These are phyloP conservation scores for Acer negundo DNA, from an alignment of 345 rosid genomes.

Conservation along the genomic window DNA sequence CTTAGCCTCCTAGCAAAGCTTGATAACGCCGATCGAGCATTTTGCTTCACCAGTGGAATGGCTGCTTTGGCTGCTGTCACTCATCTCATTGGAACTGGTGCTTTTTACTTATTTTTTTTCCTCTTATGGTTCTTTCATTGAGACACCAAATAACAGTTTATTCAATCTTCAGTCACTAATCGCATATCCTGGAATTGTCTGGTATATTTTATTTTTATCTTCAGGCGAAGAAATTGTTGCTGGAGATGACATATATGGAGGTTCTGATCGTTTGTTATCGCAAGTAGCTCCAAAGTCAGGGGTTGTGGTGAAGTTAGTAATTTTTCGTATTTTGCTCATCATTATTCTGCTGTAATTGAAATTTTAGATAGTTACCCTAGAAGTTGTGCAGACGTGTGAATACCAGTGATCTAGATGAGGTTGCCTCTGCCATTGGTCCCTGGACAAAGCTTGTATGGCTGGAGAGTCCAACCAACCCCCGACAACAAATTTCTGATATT, in stretches of 20 bases:
- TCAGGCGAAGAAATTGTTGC: constrained; percentile 90
- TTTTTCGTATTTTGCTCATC: neutral
- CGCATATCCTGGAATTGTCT: neutral
- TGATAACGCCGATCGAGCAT: constrained; percentile 92
- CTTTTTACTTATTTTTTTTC: neutral
- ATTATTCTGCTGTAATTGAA: constrained; percentile 2
- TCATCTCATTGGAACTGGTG: constrained; percentile 75
- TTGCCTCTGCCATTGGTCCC: constrained; percentile 78
- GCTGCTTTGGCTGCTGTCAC: constrained; percentile 90
- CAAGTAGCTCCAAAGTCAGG: constrained; percentile 80
- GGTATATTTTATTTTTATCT: constrained; percentile 16
- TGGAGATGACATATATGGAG: constrained; percentile 94
- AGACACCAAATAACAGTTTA: neutral
- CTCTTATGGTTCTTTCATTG: neutral
- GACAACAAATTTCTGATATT: constrained; percentile 81
- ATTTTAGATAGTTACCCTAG: constrained; percentile 23
- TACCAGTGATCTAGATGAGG: constrained; percentile 66
- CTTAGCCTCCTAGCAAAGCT: constrained; percentile 86
- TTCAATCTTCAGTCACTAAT: neutral
- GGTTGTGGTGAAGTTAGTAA: constrained; percentile 75
- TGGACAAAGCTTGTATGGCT: constrained; percentile 87
- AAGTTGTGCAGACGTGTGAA: constrained; percentile 70
- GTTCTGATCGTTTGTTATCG: constrained; percentile 89
- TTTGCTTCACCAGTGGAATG: constrained; percentile 98
- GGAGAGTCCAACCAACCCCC: constrained; percentile 93